phyloP scores from a whole-genome alignment of 768 basidiomycete genomes.

The Candolleomyces eurysporus region DNA sequence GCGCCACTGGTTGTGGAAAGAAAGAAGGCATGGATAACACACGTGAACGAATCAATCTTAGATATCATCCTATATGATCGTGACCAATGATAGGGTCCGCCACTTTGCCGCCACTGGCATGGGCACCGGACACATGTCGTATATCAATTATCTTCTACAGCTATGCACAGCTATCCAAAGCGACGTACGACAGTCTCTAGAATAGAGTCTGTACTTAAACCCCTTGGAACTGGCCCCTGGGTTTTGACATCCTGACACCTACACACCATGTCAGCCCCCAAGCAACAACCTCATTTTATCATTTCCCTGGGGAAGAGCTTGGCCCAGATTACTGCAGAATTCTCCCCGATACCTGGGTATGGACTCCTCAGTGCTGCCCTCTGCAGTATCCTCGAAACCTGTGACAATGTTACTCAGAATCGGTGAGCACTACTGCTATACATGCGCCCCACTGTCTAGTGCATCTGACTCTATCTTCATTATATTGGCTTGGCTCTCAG shows the following conservation, averaged over 20 bases:
- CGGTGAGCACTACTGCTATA: conserved; percentile 28
- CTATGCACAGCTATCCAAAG: not conserved
- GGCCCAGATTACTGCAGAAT: conserved; percentile 46
- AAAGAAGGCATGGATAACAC: conserved; percentile 26
- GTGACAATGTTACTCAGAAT: conserved; percentile 48
- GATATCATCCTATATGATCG: too few species aligned
- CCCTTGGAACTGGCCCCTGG: not conserved
- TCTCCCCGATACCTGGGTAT: conserved; percentile 49
- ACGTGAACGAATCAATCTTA: not conserved
- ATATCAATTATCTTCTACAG: not conserved
- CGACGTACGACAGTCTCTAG: not conserved
- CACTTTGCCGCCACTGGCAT: too few species aligned
- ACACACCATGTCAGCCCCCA: not conserved
- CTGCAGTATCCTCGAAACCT: conserved; percentile 42
- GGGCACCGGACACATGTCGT: too few species aligned
- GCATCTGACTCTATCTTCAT: too few species aligned
- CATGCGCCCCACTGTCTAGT: too few species aligned
- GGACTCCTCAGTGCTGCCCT: conserved; percentile 39
- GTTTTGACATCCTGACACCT: not conserved
- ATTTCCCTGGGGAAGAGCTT: conserved; percentile 33
- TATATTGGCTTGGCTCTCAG: conserved; percentile 20
- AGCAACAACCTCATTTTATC: conserved; percentile 11
- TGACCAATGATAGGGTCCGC: too few species aligned
- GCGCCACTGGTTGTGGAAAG: conserved; percentile 30
- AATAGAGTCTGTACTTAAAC: not conserved